Base-by-base conservation (phyloP, 345 rosid species). In the Nephelium lappaceum region DNA sequence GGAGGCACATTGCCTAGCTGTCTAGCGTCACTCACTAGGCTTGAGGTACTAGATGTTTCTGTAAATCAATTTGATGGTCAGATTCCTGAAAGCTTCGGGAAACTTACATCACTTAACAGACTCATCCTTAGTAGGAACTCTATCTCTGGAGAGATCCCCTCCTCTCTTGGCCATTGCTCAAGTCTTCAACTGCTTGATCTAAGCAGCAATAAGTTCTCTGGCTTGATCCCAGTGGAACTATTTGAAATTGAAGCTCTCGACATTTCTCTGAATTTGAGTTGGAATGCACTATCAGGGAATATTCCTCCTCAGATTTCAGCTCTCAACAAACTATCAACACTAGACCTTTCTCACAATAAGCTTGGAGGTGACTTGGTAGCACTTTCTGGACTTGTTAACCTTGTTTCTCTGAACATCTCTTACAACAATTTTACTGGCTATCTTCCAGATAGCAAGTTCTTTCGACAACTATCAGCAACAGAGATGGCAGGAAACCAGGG, bases 371-470 rank as follows among this genome's bases (percentile, higher is more conserved):
- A 92, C 73, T 86, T 92, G 69, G n/a, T 82, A 70, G 82, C 79
- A 39, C 77, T 91, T 15, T 84, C 89, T 0, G 84, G 80, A 18
- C 74, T 92, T 21, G 91, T 88, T n/a, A 91, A 92, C 85, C 89
- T 92, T 2, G 92, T 91, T 67, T 92, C 94, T 72, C 36, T 91
- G 42, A 92, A 92, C 78, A 86, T 92, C 69, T 95, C 98, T 42
- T 86, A 91, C 89, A 95, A 95, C 81, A 87, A 92, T 77, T 88
- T 95, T 84, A 83, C 89, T 0, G 94, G 94, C n/a, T 92, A 78
- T 85, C 94, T 92, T 62, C 94, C 94, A 8, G 93, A 91, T 72
- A 90, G 82, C 69, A 87, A 90, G 84, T 79, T 92, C 41, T 92
- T 92, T 58, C 86, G 92, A 73, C 94, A 90, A 74, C 78, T 92